These are phyloP conservation scores for Chlorella sp. DNA, from an alignment of 139 green algal species.

Conservation along the genomic window DNA sequence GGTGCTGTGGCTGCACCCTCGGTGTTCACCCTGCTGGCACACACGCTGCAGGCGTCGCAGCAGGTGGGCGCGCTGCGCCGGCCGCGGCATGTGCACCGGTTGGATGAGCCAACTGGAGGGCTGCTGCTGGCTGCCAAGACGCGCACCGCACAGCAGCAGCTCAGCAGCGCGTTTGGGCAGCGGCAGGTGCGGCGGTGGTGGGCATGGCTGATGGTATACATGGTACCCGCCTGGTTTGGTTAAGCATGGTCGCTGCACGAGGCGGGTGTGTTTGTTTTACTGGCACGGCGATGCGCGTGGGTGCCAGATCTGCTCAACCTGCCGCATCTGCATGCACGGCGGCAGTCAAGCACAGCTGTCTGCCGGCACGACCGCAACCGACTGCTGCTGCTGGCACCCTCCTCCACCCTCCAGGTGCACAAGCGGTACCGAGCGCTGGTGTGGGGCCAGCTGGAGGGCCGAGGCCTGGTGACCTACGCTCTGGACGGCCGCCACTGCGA, in stretches of 20 bases:
- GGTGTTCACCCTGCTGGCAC: slow-evolving; percentile 10
- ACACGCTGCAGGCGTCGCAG: neutral
- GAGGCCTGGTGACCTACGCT: slow-evolving; percentile 41
- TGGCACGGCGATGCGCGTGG: no score
- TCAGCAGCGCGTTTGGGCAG: slow-evolving; percentile 48
- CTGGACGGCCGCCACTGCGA: slow-evolving; percentile 37
- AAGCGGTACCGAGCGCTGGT: slow-evolving; percentile 69
- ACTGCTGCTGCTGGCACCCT: neutral
- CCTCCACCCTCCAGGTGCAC: slow-evolving; percentile 30
- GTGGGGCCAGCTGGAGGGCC: slow-evolving; percentile 50
- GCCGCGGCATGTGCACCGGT: slow-evolving; percentile 57
- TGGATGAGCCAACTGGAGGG: slow-evolving; percentile 70
- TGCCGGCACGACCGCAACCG: no score
- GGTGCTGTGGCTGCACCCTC: neutral
- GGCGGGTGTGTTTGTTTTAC: no score
- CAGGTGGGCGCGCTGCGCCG: slow-evolving; percentile 33
- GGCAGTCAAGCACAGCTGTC: no score
- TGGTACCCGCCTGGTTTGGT: neutral
- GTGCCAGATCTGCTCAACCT: no score
- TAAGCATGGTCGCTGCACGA: no score
- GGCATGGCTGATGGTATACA: neutral
- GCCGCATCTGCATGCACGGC: no score
- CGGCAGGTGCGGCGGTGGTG: slow-evolving; percentile 20
- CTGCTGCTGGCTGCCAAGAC: slow-evolving; percentile 78
- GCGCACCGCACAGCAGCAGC: slow-evolving; percentile 29